These are phyloP conservation scores for Suillus cothurnatus DNA, from an alignment of 768 basidiomycete species.

Conservation along the genomic window DNA sequence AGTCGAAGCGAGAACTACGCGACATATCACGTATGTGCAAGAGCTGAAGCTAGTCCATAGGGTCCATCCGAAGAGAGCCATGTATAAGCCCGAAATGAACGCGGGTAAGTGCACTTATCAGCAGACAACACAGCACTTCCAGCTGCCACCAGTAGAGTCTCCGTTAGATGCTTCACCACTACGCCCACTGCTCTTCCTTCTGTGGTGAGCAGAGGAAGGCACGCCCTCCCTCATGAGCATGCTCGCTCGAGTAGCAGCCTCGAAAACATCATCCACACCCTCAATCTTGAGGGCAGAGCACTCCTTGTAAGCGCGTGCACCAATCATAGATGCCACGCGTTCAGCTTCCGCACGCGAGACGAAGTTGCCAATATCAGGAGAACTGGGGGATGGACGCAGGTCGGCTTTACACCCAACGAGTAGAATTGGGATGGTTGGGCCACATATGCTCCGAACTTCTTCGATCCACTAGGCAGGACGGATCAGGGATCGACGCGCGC, in stretches of 20 bases:
- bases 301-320: slow-evolving; percentile 93
- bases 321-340: slow-evolving; percentile 79
- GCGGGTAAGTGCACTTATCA: slow-evolving; percentile 28
- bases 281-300: slow-evolving; percentile 89
- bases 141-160: slow-evolving; percentile 47
- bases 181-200: slow-evolving; percentile 56
- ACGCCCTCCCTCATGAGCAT: slow-evolving; percentile 94
- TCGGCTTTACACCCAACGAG: slow-evolving; percentile 97
- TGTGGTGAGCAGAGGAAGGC: slow-evolving; percentile 52
- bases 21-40: slow-evolving; percentile 10
- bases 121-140: slow-evolving; percentile 71
- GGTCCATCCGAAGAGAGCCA: slow-evolving; percentile 2
- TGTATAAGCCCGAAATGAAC: neutral
- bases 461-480: slow-evolving; percentile 82
- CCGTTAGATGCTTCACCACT: slow-evolving; percentile 33
- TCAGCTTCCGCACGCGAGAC: slow-evolving; percentile 83
- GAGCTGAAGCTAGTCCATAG: slow-evolving; percentile 7
- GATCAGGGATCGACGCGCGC: slow-evolving; percentile 15
- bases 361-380: slow-evolving; percentile 53
- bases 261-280: slow-evolving; percentile 97
- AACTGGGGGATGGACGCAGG: slow-evolving; percentile 63
- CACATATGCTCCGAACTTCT: slow-evolving; percentile 97
- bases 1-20: slow-evolving; percentile 2
- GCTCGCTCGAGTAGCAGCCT: slow-evolving; percentile 93
- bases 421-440: slow-evolving; percentile 87